A percentile compares a stretch with the other conserved stretches of the same genome.
These are phyloP conservation scores for Cryptococcus sp. DNA, from an alignment of 1,284 basidiomycete genomes.

Conservation along the genomic window DNA sequence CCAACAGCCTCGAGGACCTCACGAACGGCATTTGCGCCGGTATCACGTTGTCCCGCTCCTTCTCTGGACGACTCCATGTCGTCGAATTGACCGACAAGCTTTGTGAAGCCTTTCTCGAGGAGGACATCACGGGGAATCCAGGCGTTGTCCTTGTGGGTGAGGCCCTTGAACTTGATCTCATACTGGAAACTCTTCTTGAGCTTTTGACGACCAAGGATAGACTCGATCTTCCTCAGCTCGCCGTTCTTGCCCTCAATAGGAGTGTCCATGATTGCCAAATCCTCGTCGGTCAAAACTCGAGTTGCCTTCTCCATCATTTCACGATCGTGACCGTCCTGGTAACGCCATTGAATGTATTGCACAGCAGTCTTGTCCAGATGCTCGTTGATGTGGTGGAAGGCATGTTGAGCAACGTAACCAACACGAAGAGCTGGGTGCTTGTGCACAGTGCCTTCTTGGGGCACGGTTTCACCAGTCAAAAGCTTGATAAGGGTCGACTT, in stretches of 20 bases:
- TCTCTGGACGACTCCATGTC: constrained; percentile 94
- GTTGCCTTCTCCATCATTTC: constrained; percentile 90
- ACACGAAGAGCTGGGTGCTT: constrained; percentile 95
- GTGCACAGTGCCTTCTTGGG: constrained; percentile 90
- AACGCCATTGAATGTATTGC: constrained; percentile 97
- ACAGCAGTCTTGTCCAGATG: constrained; percentile 95
- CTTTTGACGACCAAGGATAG: constrained; percentile 92
- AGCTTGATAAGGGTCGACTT: constrained; percentile 98
- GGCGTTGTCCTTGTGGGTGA: constrained; percentile 87
- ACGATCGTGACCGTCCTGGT: constrained; percentile 98
- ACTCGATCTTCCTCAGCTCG: constrained; percentile 82
- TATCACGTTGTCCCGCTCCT: constrained; percentile 85
- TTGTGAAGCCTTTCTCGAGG: constrained; percentile 83
- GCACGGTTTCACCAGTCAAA: constrained; percentile 90
- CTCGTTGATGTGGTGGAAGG: constrained; percentile 91
- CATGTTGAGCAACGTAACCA: constrained; percentile 97
- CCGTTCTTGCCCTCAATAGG: constrained; percentile 93
- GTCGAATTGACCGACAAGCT: constrained; percentile 92
- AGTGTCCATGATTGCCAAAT: constrained; percentile 75
- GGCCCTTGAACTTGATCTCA: constrained; percentile 94
- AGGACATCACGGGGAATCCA: constrained; percentile 93
- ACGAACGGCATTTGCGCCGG: constrained; percentile 73
- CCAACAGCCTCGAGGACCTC: constrained; percentile 94
- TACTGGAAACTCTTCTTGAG: constrained; percentile 95
- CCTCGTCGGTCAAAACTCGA: constrained; percentile 85